Conservation (phyloP, 2,329 filamentous ascomycete genomes). For the Hyphodiscus sp. region DNA sequence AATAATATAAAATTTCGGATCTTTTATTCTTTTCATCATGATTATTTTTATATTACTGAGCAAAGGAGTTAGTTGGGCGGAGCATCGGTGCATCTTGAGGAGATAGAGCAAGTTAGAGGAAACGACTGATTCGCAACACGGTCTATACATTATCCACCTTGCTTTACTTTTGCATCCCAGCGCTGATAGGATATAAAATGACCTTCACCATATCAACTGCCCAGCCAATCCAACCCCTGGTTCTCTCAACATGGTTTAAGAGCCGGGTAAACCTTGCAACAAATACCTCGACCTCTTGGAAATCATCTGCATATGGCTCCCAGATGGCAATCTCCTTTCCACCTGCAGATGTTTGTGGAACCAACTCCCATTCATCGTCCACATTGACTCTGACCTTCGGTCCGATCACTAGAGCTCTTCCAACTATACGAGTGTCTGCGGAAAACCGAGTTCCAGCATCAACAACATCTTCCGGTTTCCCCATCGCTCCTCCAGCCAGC, state of each 20-base stretch:
- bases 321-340: constrained; percentile 42
- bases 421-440: constrained; percentile 50
- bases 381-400: constrained; percentile 44
- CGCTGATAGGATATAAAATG: constrained; percentile 18
- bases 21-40: too few species aligned
- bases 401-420: constrained; percentile 51
- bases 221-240: constrained; percentile 48
- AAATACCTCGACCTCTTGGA: constrained; percentile 50
- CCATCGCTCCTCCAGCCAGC: constrained; percentile 50
- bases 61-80: too few species aligned
- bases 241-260: constrained; percentile 43
- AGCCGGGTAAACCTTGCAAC: constrained; percentile 45
- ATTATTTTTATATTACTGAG: too few species aligned
- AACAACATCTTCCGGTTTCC: constrained; percentile 50
- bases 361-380: constrained; percentile 28
- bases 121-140: too few species aligned
- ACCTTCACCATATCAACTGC: constrained; percentile 18
- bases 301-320: constrained; percentile 57
- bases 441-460: constrained; percentile 57
- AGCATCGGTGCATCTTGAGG: too few species aligned
- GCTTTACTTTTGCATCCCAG: constrained; percentile 3
- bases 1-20: too few species aligned
- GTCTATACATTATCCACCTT: too few species aligned
- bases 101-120: too few species aligned
- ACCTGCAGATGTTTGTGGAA: constrained; percentile 9